Conservation (phyloP, 2,329 filamentous ascomycete genomes). For the Dothiorella sarmentorum region DNA sequence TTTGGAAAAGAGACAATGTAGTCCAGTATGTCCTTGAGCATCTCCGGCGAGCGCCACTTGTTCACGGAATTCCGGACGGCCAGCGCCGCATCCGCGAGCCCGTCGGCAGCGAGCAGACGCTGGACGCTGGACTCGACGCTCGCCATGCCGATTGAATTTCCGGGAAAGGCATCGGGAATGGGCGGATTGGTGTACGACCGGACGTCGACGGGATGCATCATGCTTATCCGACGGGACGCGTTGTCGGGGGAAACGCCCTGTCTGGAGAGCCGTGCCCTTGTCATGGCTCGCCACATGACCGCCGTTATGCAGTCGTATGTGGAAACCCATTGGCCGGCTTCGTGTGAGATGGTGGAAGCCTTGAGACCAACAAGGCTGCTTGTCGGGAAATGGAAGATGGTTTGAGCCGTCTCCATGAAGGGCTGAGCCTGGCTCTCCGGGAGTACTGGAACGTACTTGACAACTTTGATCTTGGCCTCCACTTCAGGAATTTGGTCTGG, state of each 20-base stretch:
- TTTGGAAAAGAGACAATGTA: conserved; percentile 25
- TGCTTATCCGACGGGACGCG: conserved; percentile 16
- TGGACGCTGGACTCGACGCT: conserved; percentile 19
- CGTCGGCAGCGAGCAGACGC: conserved; percentile 17
- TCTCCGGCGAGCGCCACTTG: conserved; percentile 21
- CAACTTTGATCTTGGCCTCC: background rate
- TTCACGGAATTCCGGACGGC: conserved; percentile 25
- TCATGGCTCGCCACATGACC: conserved; percentile 24
- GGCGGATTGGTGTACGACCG: conserved; percentile 23
- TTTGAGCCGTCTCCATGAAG: conserved; percentile 22
- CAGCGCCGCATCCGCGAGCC: conserved; percentile 22
- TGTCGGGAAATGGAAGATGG: conserved; percentile 25
- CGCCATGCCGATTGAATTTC: conserved; percentile 23
- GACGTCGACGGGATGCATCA: conserved; percentile 23
- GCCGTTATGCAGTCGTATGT: conserved; percentile 28
- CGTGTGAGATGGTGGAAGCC: background rate
- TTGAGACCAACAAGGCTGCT: conserved; percentile 23
- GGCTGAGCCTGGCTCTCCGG: conserved; percentile 24
- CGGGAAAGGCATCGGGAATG: conserved; percentile 24
- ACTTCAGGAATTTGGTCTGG: background rate
- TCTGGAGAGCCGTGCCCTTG: conserved; percentile 22
- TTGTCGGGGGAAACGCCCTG: background rate
- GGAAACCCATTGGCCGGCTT: conserved; percentile 22
- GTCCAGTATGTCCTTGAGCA: conserved; percentile 23
- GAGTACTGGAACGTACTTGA: conserved; percentile 22